phyloP scores from a whole-genome alignment of 352 stramenopile genomes.

The Globisporangium spiculum region DNA sequence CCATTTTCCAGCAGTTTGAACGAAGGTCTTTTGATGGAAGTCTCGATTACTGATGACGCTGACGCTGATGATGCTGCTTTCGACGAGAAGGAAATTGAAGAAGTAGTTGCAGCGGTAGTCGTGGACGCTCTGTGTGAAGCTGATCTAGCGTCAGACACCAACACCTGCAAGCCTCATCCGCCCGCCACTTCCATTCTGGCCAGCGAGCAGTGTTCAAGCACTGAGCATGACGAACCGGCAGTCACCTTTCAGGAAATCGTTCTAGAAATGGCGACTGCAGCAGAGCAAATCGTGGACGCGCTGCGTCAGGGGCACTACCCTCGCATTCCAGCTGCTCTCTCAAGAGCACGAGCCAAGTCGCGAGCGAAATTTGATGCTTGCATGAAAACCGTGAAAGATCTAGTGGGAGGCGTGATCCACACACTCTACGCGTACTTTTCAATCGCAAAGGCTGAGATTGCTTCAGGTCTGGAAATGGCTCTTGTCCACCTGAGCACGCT shows the following conservation, averaged over 20 bases:
- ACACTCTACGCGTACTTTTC: neutral
- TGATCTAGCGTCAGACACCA: neutral
- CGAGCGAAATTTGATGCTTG: neutral
- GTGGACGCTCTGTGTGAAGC: neutral
- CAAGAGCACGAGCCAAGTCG: neutral
- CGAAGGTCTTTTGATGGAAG: neutral
- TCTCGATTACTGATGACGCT: neutral
- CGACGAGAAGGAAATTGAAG: neutral
- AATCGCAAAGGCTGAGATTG: neutral
- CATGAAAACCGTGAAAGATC: constrained; percentile 1
- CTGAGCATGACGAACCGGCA: neutral
- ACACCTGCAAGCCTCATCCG: neutral
- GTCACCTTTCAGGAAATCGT: constrained; percentile 8
- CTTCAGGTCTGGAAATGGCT: neutral
- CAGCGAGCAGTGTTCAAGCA: neutral
- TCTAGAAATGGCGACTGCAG: constrained; percentile 6
- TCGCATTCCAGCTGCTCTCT: neutral
- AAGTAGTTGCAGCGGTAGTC: constrained; percentile 1
- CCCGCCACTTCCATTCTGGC: neutral
- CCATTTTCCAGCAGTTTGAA: neutral
- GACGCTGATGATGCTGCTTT: neutral
- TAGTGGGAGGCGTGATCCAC: neutral
- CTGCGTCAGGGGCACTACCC: constrained; percentile 5
- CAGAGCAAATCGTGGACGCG: constrained; percentile 12
- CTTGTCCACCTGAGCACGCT: neutral